These are phyloP conservation scores for Ceratocystis colombiana DNA, from an alignment of 2,329 filamentous ascomycete genomes.

Conservation along the genomic window DNA sequence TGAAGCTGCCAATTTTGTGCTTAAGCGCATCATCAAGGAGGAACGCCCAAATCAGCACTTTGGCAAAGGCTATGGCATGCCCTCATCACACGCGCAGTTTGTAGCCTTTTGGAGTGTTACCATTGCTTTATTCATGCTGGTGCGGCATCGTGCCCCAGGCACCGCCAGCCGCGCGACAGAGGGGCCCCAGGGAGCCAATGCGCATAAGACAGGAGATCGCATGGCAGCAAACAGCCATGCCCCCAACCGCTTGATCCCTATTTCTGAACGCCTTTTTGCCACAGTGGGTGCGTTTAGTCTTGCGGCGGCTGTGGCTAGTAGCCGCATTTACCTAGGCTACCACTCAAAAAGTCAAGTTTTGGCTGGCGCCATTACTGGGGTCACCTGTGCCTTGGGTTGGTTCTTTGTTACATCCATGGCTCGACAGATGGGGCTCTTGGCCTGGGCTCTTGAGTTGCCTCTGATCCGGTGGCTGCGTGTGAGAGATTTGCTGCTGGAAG, in stretches of 20 bases:
- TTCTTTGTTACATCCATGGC: slow-evolving; percentile 60
- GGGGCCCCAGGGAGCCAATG: background rate
- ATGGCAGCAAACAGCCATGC: background rate
- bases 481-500: slow-evolving; percentile 73
- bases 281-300: slow-evolving; percentile 48
- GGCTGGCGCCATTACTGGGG: slow-evolving; percentile 64
- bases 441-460: slow-evolving; percentile 59
- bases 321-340: slow-evolving; percentile 83
- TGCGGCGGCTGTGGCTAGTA: slow-evolving; percentile 63
- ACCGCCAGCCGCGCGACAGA: background rate
- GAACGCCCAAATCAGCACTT: slow-evolving; percentile 74
- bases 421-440: slow-evolving; percentile 57
- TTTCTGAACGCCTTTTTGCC: slow-evolving; percentile 48
- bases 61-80: slow-evolving; percentile 97
- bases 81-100: slow-evolving; percentile 87
- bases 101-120: slow-evolving; percentile 84
- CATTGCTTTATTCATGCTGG: slow-evolving; percentile 70
- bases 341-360: slow-evolving; percentile 81
- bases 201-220: background rate
- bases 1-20: slow-evolving; percentile 77
- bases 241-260: slow-evolving; percentile 41
- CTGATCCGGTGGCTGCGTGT: slow-evolving; percentile 58
- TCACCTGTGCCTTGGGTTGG: slow-evolving; percentile 64
- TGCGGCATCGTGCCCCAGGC: slow-evolving; percentile 49
- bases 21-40: slow-evolving; percentile 89